phyloP scores from a whole-genome alignment of 106 monocot species.

The Xerophyta viscosa region DNA sequence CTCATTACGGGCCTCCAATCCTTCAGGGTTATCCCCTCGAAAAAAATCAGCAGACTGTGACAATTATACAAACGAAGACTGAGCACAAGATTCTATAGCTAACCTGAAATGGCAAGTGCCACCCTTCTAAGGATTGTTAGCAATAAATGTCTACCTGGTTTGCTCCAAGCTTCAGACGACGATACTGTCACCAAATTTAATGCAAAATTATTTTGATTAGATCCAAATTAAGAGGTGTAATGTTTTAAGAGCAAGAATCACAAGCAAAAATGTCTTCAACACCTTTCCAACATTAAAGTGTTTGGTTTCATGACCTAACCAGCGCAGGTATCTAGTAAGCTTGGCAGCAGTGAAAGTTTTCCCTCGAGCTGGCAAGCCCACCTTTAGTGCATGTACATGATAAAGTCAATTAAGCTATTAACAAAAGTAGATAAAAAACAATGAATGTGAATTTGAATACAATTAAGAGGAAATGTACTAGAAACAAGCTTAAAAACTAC shows the following conservation, averaged over 20 bases:
- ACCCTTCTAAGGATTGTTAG: too few relatives aligned
- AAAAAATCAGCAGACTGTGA: slow-evolving; percentile 90
- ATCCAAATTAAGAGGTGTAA: not conserved
- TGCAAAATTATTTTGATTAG: not conserved
- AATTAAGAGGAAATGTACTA: not conserved
- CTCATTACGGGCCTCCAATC: slow-evolving; percentile 97
- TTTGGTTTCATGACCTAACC: slow-evolving; percentile 98
- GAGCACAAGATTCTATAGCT: too few relatives aligned
- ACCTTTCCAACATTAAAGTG: slow-evolving; percentile 99
- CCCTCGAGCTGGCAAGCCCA: slow-evolving; percentile 95
- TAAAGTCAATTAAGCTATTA: not conserved
- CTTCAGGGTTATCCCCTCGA: slow-evolving; percentile 86
- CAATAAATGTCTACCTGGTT: slow-evolving; percentile 70
- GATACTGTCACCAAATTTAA: slow-evolving; percentile 56
- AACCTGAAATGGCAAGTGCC: too few relatives aligned
- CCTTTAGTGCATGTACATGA: slow-evolving; percentile 32
- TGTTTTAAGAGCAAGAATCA: too few relatives aligned
- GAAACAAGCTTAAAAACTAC: not conserved
- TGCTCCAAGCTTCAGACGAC: slow-evolving; percentile 89
- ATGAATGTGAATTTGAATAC: not conserved
- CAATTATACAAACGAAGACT: too few relatives aligned
- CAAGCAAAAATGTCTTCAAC: not conserved
- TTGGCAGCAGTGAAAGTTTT: slow-evolving; percentile 99
- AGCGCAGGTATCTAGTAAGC: slow-evolving; percentile 94
- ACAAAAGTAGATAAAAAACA: not conserved